Percentiles rank a stretch among this genome's conserved stretches.
These are phyloP conservation scores for Neurospora crassa DNA, from an alignment of 2,329 filamentous ascomycete species.

Conservation along the genomic window DNA sequence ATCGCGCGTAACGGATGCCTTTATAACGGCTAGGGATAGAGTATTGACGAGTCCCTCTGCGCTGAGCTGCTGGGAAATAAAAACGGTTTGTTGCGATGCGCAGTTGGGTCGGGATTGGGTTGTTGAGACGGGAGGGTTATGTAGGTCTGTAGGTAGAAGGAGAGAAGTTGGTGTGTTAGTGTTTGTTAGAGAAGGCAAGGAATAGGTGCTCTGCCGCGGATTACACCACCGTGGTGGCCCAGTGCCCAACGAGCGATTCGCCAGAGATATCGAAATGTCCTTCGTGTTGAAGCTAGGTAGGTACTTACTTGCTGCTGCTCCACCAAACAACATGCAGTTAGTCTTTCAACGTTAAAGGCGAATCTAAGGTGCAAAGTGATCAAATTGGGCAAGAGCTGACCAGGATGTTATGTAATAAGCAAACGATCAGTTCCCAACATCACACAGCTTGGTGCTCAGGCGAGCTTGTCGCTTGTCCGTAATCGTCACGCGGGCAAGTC, in stretches of 20 bases:
- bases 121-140: background rate
- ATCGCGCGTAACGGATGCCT: background rate
- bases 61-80: background rate
- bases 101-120: background rate
- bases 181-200: background rate
- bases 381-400: background rate
- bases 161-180: background rate
- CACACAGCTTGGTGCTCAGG: background rate
- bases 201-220: background rate
- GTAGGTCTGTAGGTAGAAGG: background rate
- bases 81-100: background rate
- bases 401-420: background rate
- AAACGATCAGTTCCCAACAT: background rate
- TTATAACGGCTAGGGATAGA: background rate
- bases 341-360: background rate
- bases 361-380: background rate
- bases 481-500: slow-evolving; percentile 19
- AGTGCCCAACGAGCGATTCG: background rate
- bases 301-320: background rate
- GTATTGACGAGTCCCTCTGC: background rate
- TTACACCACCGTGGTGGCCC: background rate
- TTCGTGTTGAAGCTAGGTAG: background rate
- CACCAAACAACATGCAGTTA: background rate
- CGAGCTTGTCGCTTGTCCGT: background rate
- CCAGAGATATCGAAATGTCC: background rate